Percentiles rank a stretch among this genome's conserved stretches.
phyloP scores from a whole-genome alignment of 225 moss, liverwort and hornwort species.

The Physcomitrium patens region DNA sequence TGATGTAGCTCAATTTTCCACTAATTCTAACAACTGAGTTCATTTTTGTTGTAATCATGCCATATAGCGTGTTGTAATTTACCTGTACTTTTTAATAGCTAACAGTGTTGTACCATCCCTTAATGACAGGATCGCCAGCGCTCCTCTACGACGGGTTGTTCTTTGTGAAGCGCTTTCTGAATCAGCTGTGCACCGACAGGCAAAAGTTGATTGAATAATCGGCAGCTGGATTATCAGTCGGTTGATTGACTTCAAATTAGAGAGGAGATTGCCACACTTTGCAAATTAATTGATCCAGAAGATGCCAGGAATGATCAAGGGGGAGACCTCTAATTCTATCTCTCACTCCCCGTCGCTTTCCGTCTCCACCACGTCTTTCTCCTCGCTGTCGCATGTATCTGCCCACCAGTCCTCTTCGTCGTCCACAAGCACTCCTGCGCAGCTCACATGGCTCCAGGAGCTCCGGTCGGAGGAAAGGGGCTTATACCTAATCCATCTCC shows the following conservation, averaged over 20 bases:
- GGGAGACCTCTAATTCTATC: slow-evolving; percentile 63
- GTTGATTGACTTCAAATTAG: background rate
- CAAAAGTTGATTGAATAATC: background rate
- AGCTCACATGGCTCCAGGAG: slow-evolving; percentile 70
- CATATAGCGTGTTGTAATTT: too few relatives aligned
- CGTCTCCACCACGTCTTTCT: slow-evolving; percentile 61
- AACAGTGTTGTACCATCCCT: slow-evolving; percentile 38
- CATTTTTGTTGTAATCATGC: too few relatives aligned
- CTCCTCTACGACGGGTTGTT: background rate
- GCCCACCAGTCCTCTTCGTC: slow-evolving; percentile 69
- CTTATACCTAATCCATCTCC: slow-evolving; percentile 73
- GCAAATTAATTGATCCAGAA: slow-evolving; percentile 39
- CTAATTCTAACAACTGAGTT: background rate
- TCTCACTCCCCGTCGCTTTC: slow-evolving; percentile 72
- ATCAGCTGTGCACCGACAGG: background rate
- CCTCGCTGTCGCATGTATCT: slow-evolving; percentile 56
- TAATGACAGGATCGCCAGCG: slow-evolving; percentile 36
- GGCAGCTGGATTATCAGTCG: background rate
- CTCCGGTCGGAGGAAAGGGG: slow-evolving; percentile 81
- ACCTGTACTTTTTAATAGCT: slow-evolving; percentile 25
- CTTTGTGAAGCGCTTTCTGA: slow-evolving; percentile 1
- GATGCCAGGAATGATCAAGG: slow-evolving; percentile 90
- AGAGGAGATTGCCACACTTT: slow-evolving; percentile 23
- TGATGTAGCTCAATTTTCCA: slow-evolving; percentile 10
- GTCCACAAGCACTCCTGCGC: slow-evolving; percentile 43